Evolutionary conservation across 805 yeast genomes (phyloP).

Genomic region (Henningerozyma blattae): DNA sequence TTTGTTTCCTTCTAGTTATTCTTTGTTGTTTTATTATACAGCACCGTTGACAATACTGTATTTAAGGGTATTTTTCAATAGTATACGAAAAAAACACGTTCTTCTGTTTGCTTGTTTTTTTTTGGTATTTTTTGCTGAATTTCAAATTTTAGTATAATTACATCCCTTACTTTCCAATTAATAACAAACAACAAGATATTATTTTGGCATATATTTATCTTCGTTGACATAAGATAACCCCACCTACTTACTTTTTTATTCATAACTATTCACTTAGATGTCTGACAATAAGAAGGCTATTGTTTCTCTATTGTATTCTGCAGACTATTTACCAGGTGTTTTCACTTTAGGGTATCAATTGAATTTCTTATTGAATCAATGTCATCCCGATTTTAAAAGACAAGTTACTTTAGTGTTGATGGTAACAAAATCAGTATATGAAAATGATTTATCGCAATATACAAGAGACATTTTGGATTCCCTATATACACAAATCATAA

Average conservation of each 20-base stretch:
- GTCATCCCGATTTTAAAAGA: not conserved
- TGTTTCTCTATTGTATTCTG: conserved; percentile 34
- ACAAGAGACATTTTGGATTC: conserved; percentile 9
- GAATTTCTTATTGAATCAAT: conserved; percentile 10
- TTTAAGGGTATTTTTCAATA: no score
- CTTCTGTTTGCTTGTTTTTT: not conserved
- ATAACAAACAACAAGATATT: no score
- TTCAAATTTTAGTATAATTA: no score
- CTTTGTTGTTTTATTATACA: no score
- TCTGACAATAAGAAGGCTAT: no score
- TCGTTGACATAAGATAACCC: no score
- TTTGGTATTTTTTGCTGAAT: not conserved
- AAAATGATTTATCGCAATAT: conserved; percentile 8
- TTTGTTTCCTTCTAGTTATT: no score
- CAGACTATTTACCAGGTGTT: conserved; percentile 46
- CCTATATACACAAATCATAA: conserved; percentile 19
- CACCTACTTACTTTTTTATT: no score
- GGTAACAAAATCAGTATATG: conserved; percentile 11
- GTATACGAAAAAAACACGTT: not conserved
- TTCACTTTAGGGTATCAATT: conserved; percentile 35
- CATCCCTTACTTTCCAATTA: no score
- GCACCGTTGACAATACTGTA: no score
- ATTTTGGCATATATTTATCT: no score
- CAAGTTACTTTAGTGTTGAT: conserved; percentile 6
- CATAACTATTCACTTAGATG: no score